Base-by-base conservation (phyloP, 495 filamentous ascomycete species). In the Penicillium roqueforti region DNA sequence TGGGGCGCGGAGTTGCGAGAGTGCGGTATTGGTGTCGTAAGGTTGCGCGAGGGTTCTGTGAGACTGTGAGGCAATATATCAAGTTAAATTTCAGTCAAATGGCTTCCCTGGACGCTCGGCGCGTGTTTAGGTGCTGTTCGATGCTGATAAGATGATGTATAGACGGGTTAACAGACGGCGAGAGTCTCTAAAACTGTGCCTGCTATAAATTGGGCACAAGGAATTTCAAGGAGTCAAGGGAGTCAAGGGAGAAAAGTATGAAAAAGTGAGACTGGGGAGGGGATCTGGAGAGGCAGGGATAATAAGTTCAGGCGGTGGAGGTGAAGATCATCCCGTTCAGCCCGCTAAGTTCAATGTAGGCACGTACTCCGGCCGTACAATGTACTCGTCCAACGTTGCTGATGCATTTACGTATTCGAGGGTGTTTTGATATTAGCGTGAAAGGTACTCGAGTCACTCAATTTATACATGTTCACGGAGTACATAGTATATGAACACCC, bases 71-170 rank as follows among this genome's bases (percentile, higher is more conserved):
- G 10, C n/a, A 45, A 45, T 13, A 20, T 4, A 13, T 29, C 25
- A 45, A 45, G 8, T 29, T n/a, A 29, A 29, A 14, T 14, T 29
- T 7, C 29, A 31, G 11, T 44, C 42, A 45, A 9, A 14, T 18
- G 53, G 51, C 52, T 53, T 41, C 56, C 58, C 59, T 56, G 51
- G 56, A 65, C 62, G 62, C 55, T 59, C 62, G 53, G 59, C 59
- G 62, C 56, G 51, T 53, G 23, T 62, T 54, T 45, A 52, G 57
- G 47, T 47, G 26, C 9, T 53, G 14, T 16, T 19, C 25, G 42
- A 51, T 46, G 46, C 25, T 40, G 47, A 51, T 49, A 48, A 20
- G 43, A n/a, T 10, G 52, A 55, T 57, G 46, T 26, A 32, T 20
- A 19, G 38, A 31, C 19, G 16, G 38, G 38, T 37, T 32, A 38